phyloP scores from a whole-genome alignment of 148 eudicot species.

The Oxyria digyna region DNA sequence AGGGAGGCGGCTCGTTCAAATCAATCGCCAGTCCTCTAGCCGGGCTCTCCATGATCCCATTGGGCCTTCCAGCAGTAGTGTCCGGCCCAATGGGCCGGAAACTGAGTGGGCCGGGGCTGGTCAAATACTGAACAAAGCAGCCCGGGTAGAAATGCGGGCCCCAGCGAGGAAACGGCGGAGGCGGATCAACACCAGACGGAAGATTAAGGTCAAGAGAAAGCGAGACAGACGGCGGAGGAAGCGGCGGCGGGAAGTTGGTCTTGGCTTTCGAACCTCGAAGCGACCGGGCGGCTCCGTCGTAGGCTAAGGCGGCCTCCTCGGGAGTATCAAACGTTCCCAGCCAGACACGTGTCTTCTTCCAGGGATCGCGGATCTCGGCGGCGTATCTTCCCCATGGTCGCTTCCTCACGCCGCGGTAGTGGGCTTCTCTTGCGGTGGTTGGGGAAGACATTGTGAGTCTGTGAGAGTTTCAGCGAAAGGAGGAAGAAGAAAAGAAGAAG shows the following conservation, averaged over 20 bases:
- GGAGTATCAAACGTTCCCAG: slow-evolving; percentile 35
- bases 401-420: slow-evolving; percentile 32
- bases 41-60: background rate
- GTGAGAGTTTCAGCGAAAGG: background rate
- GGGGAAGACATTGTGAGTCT: background rate
- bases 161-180: background rate
- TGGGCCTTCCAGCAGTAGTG: too few relatives aligned
- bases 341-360: slow-evolving; percentile 39
- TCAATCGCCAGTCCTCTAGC: slow-evolving; percentile 19
- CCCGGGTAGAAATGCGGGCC: slow-evolving; percentile 6
- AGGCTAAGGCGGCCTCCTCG: slow-evolving; percentile 36
- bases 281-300: slow-evolving; percentile 34
- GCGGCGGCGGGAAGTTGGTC: slow-evolving; percentile 27
- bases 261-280: slow-evolving; percentile 34
- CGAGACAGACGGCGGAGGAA: background rate
- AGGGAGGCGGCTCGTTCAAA: slow-evolving; percentile 30
- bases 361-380: slow-evolving; percentile 35
- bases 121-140: slow-evolving; percentile 23
- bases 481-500: background rate
- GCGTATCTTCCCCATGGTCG: slow-evolving; percentile 39
- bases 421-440: slow-evolving; percentile 17
- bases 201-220: slow-evolving; percentile 18
- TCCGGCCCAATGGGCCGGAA: background rate
- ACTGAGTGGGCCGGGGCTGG: slow-evolving; percentile 1
- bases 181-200: background rate